Conservation (phyloP, 345 rosid genomes). For the Fremontodendron californicum region DNA sequence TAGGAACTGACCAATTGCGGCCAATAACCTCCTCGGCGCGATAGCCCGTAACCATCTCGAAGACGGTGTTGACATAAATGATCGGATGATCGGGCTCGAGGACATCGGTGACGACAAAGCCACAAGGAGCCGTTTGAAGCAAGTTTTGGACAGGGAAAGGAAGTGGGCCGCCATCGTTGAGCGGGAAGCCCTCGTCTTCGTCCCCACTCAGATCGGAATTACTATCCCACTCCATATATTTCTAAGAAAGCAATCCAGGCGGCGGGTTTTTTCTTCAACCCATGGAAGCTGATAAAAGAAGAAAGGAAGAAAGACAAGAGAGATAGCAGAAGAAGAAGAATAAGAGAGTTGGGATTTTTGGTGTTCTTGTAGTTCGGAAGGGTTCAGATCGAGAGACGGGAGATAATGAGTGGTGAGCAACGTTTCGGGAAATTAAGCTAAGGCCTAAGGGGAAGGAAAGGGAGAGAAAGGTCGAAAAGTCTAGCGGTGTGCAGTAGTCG, state of each 20-base stretch:
- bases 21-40: slow-evolving; percentile 93
- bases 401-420: background rate
- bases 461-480: background rate
- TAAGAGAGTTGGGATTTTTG: background rate
- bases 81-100: slow-evolving; percentile 87
- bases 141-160: slow-evolving; percentile 71
- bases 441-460: background rate
- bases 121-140: slow-evolving; percentile 70
- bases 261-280: slow-evolving; percentile 21
- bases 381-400: background rate
- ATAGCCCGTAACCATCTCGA: slow-evolving; percentile 82
- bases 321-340: background rate
- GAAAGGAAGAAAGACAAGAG: background rate
- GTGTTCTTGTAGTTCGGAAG: too few relatives aligned
- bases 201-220: slow-evolving; percentile 81
- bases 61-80: too few relatives aligned
- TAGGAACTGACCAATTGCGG: slow-evolving; percentile 70
- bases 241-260: background rate
- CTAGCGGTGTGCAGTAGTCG: too few relatives aligned
- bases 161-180: slow-evolving; percentile 46
- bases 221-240: slow-evolving; percentile 89
- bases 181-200: slow-evolving; percentile 56
- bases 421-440: background rate
- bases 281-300: slow-evolving; percentile 15
- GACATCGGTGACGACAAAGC: slow-evolving; percentile 74